These are phyloP conservation scores for Cladosporium colombiae DNA, from an alignment of 2,329 filamentous ascomycete genomes.

Conservation along the genomic window DNA sequence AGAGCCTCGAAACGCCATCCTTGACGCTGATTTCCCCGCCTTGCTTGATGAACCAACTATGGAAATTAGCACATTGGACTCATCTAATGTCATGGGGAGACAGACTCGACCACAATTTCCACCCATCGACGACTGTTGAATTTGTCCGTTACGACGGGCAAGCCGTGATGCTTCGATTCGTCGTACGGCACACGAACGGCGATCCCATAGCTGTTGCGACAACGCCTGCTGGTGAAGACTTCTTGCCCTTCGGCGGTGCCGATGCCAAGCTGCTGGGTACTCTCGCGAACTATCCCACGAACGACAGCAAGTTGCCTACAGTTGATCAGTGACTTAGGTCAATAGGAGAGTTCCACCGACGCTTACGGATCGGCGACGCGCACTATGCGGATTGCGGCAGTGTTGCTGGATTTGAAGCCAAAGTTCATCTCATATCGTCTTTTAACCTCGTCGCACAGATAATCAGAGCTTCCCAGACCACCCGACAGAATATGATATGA, in stretches of 20 bases:
- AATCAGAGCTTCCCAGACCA: constrained; percentile 26
- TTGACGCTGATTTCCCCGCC: background rate
- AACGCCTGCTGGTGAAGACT: constrained; percentile 19
- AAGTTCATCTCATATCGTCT: constrained; percentile 20
- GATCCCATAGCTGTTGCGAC: constrained; percentile 26
- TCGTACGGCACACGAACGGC: constrained; percentile 24
- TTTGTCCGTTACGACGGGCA: constrained; percentile 5
- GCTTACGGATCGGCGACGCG: background rate
- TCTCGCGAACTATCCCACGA: constrained; percentile 20
- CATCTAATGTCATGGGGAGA: background rate
- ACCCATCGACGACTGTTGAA: constrained; percentile 5
- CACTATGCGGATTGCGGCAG: background rate
- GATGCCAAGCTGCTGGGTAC: constrained; percentile 22
- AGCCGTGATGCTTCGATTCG: constrained; percentile 20
- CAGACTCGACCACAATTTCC: constrained; percentile 3
- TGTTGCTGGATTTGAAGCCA: constrained; percentile 11
- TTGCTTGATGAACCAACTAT: background rate
- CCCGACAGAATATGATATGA: constrained; percentile 27
- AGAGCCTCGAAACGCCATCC: background rate
- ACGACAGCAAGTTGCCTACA: constrained; percentile 22
- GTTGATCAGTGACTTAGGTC: background rate
- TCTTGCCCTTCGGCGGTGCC: constrained; percentile 6
- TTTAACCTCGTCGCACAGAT: constrained; percentile 20
- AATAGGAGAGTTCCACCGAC: background rate
- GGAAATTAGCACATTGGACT: background rate